A percentile compares a stretch with the other conserved stretches of the same genome.
phyloP scores from a whole-genome alignment of 768 basidiomycete species.

The Tephrocybe rancida region DNA sequence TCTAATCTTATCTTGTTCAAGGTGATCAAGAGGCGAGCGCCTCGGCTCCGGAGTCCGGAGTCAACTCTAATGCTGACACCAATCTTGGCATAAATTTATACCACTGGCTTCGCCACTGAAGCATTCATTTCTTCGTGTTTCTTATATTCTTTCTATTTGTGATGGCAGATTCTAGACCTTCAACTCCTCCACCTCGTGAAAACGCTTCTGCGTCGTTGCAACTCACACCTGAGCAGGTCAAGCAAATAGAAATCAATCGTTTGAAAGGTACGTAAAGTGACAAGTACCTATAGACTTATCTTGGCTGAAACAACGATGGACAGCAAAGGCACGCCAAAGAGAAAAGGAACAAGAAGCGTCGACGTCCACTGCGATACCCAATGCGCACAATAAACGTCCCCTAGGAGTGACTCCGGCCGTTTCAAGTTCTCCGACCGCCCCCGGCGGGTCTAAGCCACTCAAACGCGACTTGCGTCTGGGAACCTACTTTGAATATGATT shows the following conservation, averaged over 20 bases:
- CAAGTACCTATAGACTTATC: not conserved
- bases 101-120: too few relatives aligned
- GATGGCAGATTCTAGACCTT: too few relatives aligned
- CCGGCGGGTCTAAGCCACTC: constrained; percentile 52
- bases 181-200: too few relatives aligned
- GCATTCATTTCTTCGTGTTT: too few relatives aligned
- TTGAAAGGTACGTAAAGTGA: constrained; percentile 55
- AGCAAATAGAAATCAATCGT: constrained; percentile 77
- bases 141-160: too few relatives aligned
- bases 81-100: too few relatives aligned
- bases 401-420: constrained; percentile 57
- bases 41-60: too few relatives aligned
- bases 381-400: constrained; percentile 78
- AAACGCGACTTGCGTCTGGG: constrained; percentile 83
- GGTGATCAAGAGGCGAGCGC: too few relatives aligned
- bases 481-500: constrained; percentile 95
- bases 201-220: constrained; percentile 22
- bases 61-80: too few relatives aligned
- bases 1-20: too few relatives aligned
- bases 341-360: constrained; percentile 48
- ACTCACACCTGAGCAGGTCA: constrained; percentile 69
- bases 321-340: constrained; percentile 70
- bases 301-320: not conserved
- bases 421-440: constrained; percentile 62
- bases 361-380: constrained; percentile 43